Base-by-base conservation (phyloP, 75 land plant species). In the Isoetes taiwanensis region DNA sequence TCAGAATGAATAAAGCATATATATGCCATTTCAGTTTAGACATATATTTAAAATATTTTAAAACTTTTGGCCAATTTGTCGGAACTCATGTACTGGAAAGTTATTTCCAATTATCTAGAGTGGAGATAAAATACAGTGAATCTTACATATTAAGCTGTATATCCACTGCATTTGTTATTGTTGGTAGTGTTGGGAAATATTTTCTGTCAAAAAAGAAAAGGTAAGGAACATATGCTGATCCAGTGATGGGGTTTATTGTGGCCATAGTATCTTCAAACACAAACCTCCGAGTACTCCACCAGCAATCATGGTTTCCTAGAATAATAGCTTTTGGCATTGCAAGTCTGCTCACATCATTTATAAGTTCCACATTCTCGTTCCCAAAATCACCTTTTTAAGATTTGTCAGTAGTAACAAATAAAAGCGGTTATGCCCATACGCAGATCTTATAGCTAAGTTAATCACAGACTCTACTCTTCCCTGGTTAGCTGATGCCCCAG, bases 241-340 rank as follows among this genome's bases (percentile, higher is more conserved):
- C 20, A 10, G 24, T 19, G 23, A 8, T 12, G 23, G 6, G 52
- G 8, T 17, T 46, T 6, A 8, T 17, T 46, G n/a, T 16, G 5
- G 16, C 5, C 52, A 33, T 6, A 2, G 61, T 34, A 34, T 31
- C 66, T 67, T 67, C 80, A 83, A 60, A 69, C 33, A 26, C 28
- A 2, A 68, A 67, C 21, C 68, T 61, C 8, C 62, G 35, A 19
- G 25, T 46, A 30, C 86, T 79, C 6, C 41, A 34, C 94, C 94
- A 90, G 23, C 79, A 54, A 61, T 90, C 97, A 70, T 86, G 97
- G 37, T 90, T 90, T 42, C 97, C 97, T 53, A 90, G 60, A 33
- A 90, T 90, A 54, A 67, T 87, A 56, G 80, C 94, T 69, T 90
- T 90, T 32, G 94, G 60, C 25, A 80, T 43, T 24, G 76, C 42